phyloP scores from a whole-genome alignment of 352 stramenopile genomes.

The Blastocystis sp. region DNA sequence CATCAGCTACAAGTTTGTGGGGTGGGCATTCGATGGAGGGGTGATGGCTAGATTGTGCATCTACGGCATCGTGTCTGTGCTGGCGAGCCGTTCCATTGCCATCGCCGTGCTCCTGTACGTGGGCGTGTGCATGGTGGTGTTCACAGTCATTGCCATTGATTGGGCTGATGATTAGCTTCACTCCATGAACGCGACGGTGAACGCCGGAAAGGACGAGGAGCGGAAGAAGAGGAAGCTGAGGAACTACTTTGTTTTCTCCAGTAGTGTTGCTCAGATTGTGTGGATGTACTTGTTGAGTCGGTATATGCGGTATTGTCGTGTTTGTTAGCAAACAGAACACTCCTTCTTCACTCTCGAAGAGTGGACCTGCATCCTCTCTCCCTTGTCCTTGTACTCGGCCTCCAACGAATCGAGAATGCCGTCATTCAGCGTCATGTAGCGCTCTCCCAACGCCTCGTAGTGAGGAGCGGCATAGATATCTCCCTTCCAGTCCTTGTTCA shows the following conservation, averaged over 20 bases:
- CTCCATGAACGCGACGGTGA: constrained; percentile 35
- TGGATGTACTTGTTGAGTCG: constrained; percentile 34
- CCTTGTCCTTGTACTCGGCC: constrained; percentile 32
- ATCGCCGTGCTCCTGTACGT: constrained; percentile 66
- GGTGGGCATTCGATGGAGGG: constrained; percentile 73
- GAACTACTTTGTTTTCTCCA: constrained; percentile 54
- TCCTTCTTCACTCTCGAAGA: constrained; percentile 6
- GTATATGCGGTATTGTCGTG: constrained; percentile 45
- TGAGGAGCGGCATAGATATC: neutral
- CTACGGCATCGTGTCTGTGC: constrained; percentile 52
- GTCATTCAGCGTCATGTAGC: constrained; percentile 37
- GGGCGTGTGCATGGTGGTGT: constrained; percentile 71
- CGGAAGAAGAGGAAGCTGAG: constrained; percentile 17
- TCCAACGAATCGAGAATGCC: constrained; percentile 3
- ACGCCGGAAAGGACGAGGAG: constrained; percentile 28
- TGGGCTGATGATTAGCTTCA: constrained; percentile 8
- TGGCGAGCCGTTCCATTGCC: neutral
- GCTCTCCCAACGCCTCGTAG: constrained; percentile 13
- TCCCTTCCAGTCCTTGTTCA: neutral
- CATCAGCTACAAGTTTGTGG: constrained; percentile 98
- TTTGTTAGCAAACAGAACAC: constrained; percentile 7
- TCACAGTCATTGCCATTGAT: constrained; percentile 15
- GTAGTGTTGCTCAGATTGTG: constrained; percentile 24
- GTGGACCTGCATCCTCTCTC: neutral
- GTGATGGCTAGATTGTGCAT: constrained; percentile 62